Conservation (phyloP, 129 eudicot genomes). For the sunflower (Helianthus annuus) region DNA sequence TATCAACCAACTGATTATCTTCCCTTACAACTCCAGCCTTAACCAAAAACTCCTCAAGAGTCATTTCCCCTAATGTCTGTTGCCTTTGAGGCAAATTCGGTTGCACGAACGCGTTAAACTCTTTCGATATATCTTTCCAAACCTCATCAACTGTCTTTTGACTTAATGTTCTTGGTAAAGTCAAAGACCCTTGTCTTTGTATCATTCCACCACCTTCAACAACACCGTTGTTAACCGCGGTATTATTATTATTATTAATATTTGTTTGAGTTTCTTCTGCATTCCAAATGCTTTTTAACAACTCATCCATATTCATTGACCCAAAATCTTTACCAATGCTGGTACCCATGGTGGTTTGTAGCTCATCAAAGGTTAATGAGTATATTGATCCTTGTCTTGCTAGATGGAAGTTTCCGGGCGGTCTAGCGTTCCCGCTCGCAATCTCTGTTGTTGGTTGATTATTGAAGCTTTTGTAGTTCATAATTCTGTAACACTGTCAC, state of each 20-base stretch:
- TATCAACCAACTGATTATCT: conserved; percentile 42
- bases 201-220: conserved; percentile 48
- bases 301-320: conserved; percentile 98
- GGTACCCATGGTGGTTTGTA: conserved; percentile 70
- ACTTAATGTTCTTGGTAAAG: conserved; percentile 81
- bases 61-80: conserved; percentile 84
- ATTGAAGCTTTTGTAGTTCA: conserved; percentile 66
- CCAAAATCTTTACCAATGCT: conserved; percentile 86
- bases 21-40: conserved; percentile 95
- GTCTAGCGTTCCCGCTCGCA: conserved; percentile 49
- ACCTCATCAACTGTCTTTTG: conserved; percentile 91
- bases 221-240: neutral
- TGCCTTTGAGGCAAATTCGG: conserved; percentile 59
- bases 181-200: conserved; percentile 89
- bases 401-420: conserved; percentile 49
- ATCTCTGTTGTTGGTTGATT: conserved; percentile 48
- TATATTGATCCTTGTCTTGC: conserved; percentile 76
- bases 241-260: conserved; percentile 6
- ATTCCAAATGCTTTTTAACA: conserved; percentile 90
- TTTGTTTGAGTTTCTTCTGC: conserved; percentile 78
- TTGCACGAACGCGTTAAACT: conserved; percentile 39
- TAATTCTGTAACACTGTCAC: conserved; percentile 19
- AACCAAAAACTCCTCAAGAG: conserved; percentile 89
- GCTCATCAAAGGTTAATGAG: conserved; percentile 89
- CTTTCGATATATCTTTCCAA: conserved; percentile 79